These are phyloP conservation scores for Acanthamoeba polyphaga DNA, from an alignment of 208 protist genomes.

Conservation along the genomic window DNA sequence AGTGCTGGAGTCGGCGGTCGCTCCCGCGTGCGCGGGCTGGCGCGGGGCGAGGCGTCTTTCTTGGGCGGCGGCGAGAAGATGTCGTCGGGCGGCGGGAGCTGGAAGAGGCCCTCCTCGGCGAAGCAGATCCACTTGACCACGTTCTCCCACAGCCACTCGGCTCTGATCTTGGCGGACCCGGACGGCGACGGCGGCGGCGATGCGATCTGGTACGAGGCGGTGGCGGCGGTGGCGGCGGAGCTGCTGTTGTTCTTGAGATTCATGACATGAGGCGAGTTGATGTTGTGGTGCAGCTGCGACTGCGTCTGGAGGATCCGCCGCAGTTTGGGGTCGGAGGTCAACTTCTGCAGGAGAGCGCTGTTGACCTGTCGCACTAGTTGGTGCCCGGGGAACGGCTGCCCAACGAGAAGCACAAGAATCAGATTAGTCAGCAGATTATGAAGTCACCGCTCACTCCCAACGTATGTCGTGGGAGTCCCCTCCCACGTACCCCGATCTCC, in stretches of 20 bases:
- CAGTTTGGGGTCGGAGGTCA: conserved; percentile 27
- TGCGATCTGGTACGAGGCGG: background rate
- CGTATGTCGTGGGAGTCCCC: too few relatives aligned
- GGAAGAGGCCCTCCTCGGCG: conserved; percentile 63
- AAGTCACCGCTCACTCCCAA: too few relatives aligned
- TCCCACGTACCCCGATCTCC: conserved; percentile 40
- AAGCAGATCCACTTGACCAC: conserved; percentile 68
- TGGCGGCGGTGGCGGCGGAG: background rate
- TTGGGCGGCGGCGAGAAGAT: conserved; percentile 11
- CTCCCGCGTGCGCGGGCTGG: background rate
- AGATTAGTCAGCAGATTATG: background rate
- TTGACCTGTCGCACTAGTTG: conserved; percentile 57
- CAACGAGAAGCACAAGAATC: background rate
- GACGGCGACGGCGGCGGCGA: background rate
- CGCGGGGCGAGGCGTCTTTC: background rate
- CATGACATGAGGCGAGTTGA: background rate
- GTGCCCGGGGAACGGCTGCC: background rate
- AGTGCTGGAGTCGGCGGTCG: background rate
- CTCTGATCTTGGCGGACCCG: background rate
- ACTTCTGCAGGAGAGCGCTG: conserved; percentile 50
- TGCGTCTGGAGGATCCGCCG: conserved; percentile 11
- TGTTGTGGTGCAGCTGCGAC: conserved; percentile 42
- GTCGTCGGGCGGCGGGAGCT: conserved; percentile 24
- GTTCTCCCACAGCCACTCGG: conserved; percentile 70
- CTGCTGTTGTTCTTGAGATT: background rate